Evolutionary conservation across 176 grass and related monocot species (phyloP), one percentile per base, ranked within the genome.

Genomic region (Pontederia crassipes): DNA sequence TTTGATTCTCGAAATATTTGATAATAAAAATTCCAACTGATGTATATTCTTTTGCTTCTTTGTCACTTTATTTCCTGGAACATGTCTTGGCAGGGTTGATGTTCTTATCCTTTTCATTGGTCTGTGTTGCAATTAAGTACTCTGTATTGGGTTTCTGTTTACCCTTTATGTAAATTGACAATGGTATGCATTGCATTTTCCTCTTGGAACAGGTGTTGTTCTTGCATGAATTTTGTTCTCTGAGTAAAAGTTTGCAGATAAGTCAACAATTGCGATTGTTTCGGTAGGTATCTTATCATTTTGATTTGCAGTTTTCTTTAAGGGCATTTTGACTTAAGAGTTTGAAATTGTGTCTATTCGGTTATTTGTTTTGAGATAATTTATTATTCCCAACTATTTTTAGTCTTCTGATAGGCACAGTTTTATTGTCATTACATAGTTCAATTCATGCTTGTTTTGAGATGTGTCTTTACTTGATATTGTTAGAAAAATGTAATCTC

Each of bases 181-280:
- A 7, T 35, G 10, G 8, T 35, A 11, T 15, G 51, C 12, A 16
- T 13, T 45, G 46, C 28, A 47, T 62, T 62, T 17, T n/a, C 13
- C 80, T 58, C 9, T 62, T 48, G 79, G 69, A 24, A 80, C 72
- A 95, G 91, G 86, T 95, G 55, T 72, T 84, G 47, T 95, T 95
- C 74, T 90, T 95, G 78, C 86, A 84, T 64, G 91, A 95, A 28
- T 95, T 95, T 78, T 90, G 91, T 61, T 76, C 83, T 74, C 83
- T 95, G 50, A 87, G 86, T 84, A 95, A 90, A 80, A 95, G 91
- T 79, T 78, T 95, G 57, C 86, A 85, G 24, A 72, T 87, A 79
- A 86, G 89, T 71, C 91, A 95, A 68, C 91, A 95, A 52, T 69
- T 95, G 73, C 83, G 91, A 49, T 66, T 95, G 60, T 95, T 87